A percentile compares a stretch with the other conserved stretches of the same genome.
Evolutionary conservation across 106 monocot species (phyloP).

Genomic region (Hemerocallis citrina): DNA sequence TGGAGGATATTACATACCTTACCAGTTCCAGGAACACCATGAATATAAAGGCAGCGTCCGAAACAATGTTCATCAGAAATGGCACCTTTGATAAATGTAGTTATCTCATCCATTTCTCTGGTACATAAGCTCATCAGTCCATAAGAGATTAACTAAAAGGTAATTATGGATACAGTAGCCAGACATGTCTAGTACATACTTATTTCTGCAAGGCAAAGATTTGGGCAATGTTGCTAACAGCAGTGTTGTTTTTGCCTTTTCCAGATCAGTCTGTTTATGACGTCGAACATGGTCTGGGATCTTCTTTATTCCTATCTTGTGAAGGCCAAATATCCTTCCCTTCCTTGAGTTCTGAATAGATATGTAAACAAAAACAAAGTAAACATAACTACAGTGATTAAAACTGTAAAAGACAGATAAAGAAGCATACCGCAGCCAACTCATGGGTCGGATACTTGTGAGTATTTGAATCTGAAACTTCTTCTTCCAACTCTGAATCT

Average conservation of each 20-base stretch:
- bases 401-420: background rate
- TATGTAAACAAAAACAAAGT: slow-evolving; percentile 1
- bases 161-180: background rate
- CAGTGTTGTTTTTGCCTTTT: slow-evolving; percentile 65
- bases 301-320: slow-evolving; percentile 73
- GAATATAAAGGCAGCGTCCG: slow-evolving; percentile 89
- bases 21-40: slow-evolving; percentile 98
- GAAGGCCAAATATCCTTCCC: slow-evolving; percentile 80
- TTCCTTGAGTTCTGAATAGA: slow-evolving; percentile 59
- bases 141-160: background rate
- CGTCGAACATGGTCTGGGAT: slow-evolving; percentile 70
- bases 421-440: slow-evolving; percentile 65
- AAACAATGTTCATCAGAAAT: slow-evolving; percentile 76
- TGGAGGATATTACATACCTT: slow-evolving; percentile 48
- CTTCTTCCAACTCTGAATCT: slow-evolving; percentile 69
- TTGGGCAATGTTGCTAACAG: slow-evolving; percentile 76
- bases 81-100: slow-evolving; percentile 75
- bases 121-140: slow-evolving; percentile 1
- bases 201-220: slow-evolving; percentile 84
- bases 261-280: slow-evolving; percentile 78
- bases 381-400: background rate
- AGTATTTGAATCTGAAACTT: slow-evolving; percentile 14
- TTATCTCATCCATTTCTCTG: slow-evolving; percentile 93
- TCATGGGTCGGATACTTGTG: slow-evolving; percentile 27
- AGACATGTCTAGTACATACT: slow-evolving; percentile 35